Evolutionary conservation across 345 rosid genomes (phyloP).

Genomic region (Hibiscus syriacus): DNA sequence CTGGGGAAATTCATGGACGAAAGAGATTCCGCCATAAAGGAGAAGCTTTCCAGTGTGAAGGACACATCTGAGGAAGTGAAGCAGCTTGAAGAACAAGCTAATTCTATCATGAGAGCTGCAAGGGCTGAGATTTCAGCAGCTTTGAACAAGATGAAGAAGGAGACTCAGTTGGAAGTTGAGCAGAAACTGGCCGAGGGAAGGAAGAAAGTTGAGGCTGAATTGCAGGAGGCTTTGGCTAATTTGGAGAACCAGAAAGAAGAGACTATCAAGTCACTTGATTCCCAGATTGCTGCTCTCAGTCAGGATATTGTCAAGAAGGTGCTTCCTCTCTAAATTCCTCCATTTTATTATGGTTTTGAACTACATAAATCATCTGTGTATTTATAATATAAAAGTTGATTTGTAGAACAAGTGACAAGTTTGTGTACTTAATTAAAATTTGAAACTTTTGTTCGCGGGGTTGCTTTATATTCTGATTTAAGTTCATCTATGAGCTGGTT

Average conservation of each 20-base stretch:
- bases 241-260: conserved; percentile 86
- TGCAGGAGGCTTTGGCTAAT: conserved; percentile 61
- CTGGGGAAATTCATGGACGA: conserved; percentile 87
- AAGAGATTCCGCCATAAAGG: conserved; percentile 67
- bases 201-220: conserved; percentile 74
- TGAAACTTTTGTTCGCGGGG: background rate
- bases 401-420: background rate
- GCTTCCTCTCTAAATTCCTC: conserved; percentile 46
- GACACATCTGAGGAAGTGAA: conserved; percentile 81
- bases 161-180: conserved; percentile 74
- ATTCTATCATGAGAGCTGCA: conserved; percentile 74
- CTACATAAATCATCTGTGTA: too few relatives aligned
- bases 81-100: conserved; percentile 76
- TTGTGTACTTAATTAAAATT: background rate
- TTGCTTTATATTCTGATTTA: background rate
- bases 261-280: conserved; percentile 64
- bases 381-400: too few relatives aligned
- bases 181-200: conserved; percentile 53
- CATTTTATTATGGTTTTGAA: too few relatives aligned
- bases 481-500: background rate
- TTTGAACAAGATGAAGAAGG: conserved; percentile 83
- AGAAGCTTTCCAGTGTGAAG: conserved; percentile 70
- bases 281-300: conserved; percentile 74
- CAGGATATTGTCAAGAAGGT: conserved; percentile 87
- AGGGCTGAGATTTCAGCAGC: conserved; percentile 90